Evolutionary conservation across 2,329 filamentous ascomycete species (phyloP).

Genomic region (Chlorencoelia australis): DNA sequence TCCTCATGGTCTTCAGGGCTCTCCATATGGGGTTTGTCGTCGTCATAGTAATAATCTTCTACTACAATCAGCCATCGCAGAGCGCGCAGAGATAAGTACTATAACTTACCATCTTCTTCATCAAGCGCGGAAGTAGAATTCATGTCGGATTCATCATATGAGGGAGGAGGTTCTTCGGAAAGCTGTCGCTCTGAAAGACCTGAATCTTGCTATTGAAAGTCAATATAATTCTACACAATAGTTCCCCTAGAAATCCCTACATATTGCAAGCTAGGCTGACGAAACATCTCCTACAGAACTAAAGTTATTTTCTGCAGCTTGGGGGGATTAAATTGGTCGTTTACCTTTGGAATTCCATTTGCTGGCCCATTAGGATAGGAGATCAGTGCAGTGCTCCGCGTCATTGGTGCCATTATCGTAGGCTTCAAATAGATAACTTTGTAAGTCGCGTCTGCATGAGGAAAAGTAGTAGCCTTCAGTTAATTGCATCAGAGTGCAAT

Average conservation of each 20-base stretch:
- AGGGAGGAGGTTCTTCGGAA: constrained; percentile 25
- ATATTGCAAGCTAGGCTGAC: too few relatives aligned
- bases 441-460: too few relatives aligned
- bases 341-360: constrained; percentile 11
- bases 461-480: too few relatives aligned
- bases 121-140: constrained; percentile 25
- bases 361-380: too few relatives aligned
- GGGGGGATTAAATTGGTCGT: too few relatives aligned
- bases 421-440: too few relatives aligned
- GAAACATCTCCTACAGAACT: too few relatives aligned
- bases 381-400: constrained; percentile 16
- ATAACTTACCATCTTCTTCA: constrained; percentile 23
- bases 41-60: constrained; percentile 7
- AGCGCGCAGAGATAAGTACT: not conserved
- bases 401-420: constrained; percentile 25
- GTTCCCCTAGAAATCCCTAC: too few relatives aligned
- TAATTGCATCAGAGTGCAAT: too few relatives aligned
- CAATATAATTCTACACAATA: not conserved
- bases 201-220: constrained; percentile 17
- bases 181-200: constrained; percentile 23
- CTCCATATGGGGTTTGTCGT: constrained; percentile 23
- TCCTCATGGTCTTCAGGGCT: constrained; percentile 33
- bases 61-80: not conserved
- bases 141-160: constrained; percentile 28
- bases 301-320: too few relatives aligned